Percentiles rank a stretch among this genome's conserved stretches.
These are phyloP conservation scores for Metschnikowia kunwiensis DNA, from an alignment of 805 yeast genomes.

Conservation along the genomic window DNA sequence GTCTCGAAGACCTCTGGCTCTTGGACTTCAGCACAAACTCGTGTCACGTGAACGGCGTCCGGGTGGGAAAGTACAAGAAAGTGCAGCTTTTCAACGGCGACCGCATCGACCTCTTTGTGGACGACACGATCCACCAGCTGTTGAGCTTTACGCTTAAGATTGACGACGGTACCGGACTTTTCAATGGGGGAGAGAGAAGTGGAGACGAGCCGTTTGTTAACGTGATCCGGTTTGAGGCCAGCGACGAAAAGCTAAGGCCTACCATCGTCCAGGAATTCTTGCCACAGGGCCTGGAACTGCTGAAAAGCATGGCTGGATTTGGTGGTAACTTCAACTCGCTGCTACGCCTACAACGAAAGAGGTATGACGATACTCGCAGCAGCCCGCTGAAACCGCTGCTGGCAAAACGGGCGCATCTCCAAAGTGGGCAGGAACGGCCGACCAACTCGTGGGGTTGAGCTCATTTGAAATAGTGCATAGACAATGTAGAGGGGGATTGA, in stretches of 20 bases:
- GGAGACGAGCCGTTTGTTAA: conserved; percentile 20
- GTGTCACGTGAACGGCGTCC: conserved; percentile 62
- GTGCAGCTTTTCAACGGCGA: conserved; percentile 63
- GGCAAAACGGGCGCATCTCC: conserved; percentile 28
- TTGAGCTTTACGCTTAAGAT: conserved; percentile 54
- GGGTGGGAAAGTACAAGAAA: conserved; percentile 61
- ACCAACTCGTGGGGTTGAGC: conserved; percentile 24
- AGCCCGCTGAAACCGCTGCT: conserved; percentile 20
- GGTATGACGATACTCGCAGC: conserved; percentile 17
- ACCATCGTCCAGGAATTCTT: conserved; percentile 17
- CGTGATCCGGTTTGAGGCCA: conserved; percentile 25
- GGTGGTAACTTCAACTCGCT: conserved; percentile 32
- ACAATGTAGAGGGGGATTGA: not conserved
- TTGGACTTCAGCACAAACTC: conserved; percentile 78
- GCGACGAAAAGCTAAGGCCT: conserved; percentile 31
- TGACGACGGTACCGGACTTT: conserved; percentile 62
- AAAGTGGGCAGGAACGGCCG: conserved; percentile 27
- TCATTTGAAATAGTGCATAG: not conserved
- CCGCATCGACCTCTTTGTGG: conserved; percentile 61
- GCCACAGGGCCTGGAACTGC: not conserved
- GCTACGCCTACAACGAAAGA: conserved; percentile 27
- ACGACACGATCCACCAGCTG: conserved; percentile 48
- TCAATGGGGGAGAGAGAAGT: conserved; percentile 43
- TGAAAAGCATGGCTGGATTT: conserved; percentile 8
- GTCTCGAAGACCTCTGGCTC: conserved; percentile 74